These are phyloP conservation scores for Amaranthus palmeri DNA, from an alignment of 148 eudicot species.

Conservation along the genomic window DNA sequence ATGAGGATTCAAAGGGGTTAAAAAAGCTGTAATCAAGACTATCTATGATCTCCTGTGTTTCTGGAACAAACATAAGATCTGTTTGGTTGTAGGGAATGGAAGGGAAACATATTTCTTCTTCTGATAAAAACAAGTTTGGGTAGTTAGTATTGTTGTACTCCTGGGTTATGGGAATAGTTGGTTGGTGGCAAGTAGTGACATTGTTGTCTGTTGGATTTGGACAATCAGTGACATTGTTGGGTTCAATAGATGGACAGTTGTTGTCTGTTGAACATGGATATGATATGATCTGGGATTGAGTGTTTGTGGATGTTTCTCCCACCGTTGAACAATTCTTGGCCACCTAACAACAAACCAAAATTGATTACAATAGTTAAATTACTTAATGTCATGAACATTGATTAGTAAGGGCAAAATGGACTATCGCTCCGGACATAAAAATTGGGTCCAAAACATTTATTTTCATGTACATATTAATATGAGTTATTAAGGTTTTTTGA, in stretches of 20 bases:
- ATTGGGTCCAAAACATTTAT: too few relatives aligned
- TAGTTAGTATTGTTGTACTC: not conserved
- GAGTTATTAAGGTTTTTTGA: too few relatives aligned
- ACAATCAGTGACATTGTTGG: too few relatives aligned
- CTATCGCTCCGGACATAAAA: too few relatives aligned
- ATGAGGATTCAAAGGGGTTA: slow-evolving; percentile 25
- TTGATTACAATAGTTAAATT: too few relatives aligned
- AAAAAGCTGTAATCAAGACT: slow-evolving; percentile 34
- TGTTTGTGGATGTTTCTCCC: slow-evolving; percentile 14
- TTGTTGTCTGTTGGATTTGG: not conserved
- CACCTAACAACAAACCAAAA: slow-evolving; percentile 6
- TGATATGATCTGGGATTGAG: not conserved
- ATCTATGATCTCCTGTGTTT: slow-evolving; percentile 32
- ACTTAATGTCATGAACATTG: too few relatives aligned
- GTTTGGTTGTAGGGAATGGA: not conserved
- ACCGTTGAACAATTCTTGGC: slow-evolving; percentile 3
- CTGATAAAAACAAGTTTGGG: not conserved
- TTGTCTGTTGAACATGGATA: not conserved
- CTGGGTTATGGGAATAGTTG: not conserved
- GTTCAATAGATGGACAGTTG: too few relatives aligned
- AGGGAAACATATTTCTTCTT: slow-evolving; percentile 12
- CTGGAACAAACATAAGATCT: slow-evolving; percentile 8
- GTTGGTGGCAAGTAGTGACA: not conserved
- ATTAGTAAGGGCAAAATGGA: too few relatives aligned
- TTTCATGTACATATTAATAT: too few relatives aligned